Base-by-base conservation (phyloP, 495 filamentous ascomycete genomes). In the Aeminium ludgeri region DNA sequence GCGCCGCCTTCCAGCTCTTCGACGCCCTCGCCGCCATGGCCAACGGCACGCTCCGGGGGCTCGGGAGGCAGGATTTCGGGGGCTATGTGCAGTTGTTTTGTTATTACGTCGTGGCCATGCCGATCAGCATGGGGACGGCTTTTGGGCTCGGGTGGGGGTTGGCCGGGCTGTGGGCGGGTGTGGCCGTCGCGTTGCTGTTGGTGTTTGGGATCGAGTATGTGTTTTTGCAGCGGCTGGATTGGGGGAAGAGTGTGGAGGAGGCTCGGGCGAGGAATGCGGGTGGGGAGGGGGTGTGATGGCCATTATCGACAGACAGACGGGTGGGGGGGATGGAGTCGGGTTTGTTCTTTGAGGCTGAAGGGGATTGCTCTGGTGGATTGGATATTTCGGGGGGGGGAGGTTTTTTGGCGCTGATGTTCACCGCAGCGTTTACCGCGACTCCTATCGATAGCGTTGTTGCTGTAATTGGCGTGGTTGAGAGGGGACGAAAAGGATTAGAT, bases 1-100 rank as follows among this genome's bases (percentile, higher is more conserved):
- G 44, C 38, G 57, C 57, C 8, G 49, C 53, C 2, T 40, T 60
- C 23, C 52, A 56, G 30, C 38, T 57, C 10, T 45, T 53, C 6
- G 57, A 60, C 36, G 44, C 57, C 6, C n/a, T 52, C 52, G 64
- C 61, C 36, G 51, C 50, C 32, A 55, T 32, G 3, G 33, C 16
- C 38, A 36, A 42, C 30, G 44, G 44, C 20, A 42, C 33, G 20
- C 18, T 46, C 13, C n/a, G 44, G 19, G 37, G 44, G 2, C 16
- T 59, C 1, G 59, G 39, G 10, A 19, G 39, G 28, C 44, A 46
- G 38, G 34, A 42, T 12, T 28, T 46, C 20, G 44, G 44, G 3
- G 44, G 44, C 6, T 46, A 38, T 12, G 44, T 42, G 8, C 19
- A 28, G 18, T 19, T 46, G 12, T 46, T 35, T 30, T 36, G 32